Evolutionary conservation across 169 alveolate genomes (phyloP).

Genomic region (Ichthyophthirius multifiliis): DNA sequence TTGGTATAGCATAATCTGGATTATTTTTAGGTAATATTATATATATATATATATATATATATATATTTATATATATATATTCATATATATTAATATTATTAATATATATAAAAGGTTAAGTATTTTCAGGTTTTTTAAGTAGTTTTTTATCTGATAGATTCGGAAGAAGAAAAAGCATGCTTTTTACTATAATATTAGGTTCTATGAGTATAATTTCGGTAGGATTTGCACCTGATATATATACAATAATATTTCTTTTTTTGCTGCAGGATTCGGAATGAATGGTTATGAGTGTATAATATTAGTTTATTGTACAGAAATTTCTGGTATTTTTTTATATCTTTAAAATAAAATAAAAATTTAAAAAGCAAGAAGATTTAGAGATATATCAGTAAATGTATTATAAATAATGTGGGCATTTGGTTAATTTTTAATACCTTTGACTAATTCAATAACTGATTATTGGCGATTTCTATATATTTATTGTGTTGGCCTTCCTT

Average conservation of each 20-base stretch:
- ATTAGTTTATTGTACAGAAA: conserved; percentile 22
- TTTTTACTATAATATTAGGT: conserved; percentile 16
- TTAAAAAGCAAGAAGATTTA: conserved; percentile 14
- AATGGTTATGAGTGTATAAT: conserved; percentile 34
- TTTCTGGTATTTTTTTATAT: not conserved
- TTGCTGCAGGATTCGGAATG: conserved; percentile 41
- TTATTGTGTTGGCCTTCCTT: conserved; percentile 22
- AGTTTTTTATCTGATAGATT: conserved; percentile 17
- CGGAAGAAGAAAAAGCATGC: conserved; percentile 31
- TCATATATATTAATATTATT: not conserved
- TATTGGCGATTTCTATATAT: conserved; percentile 29
- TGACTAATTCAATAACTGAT: not conserved
- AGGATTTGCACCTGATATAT: not conserved
- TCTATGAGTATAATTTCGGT: not conserved
- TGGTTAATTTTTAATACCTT: conserved; percentile 14
- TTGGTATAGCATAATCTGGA: conserved; percentile 5
- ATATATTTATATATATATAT: too few species aligned
- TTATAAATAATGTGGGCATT: conserved; percentile 28
- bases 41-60: too few species aligned
- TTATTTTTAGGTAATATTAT: conserved; percentile 41
- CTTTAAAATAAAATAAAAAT: too few species aligned
- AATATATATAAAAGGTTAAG: conserved; percentile 19
- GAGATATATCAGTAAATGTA: conserved; percentile 20
- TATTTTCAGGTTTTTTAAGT: conserved; percentile 16
- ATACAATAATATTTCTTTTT: not conserved